phyloP scores from a whole-genome alignment of 140 eudicot species.

The Cichorium intybus region DNA sequence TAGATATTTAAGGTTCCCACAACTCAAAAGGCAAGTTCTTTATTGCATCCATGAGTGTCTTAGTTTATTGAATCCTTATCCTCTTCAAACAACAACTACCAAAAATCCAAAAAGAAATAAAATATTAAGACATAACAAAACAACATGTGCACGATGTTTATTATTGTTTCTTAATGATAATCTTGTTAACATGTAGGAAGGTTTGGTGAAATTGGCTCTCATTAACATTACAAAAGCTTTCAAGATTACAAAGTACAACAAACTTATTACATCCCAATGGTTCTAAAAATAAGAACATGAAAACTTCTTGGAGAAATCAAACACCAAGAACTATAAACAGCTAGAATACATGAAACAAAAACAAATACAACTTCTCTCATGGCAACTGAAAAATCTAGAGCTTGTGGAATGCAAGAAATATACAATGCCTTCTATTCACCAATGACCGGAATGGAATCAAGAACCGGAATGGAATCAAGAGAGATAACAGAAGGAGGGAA shows the following conservation, averaged over 20 bases:
- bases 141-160: constrained; percentile 11
- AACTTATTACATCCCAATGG: constrained; percentile 24
- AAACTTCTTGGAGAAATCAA: no score
- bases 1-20: constrained; percentile 18
- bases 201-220: constrained; percentile 4
- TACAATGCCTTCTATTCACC: constrained; percentile 6
- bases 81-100: constrained; percentile 13
- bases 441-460: neutral
- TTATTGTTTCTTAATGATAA: neutral
- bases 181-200: neutral
- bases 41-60: constrained; percentile 15
- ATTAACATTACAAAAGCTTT: constrained; percentile 1
- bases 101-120: neutral
- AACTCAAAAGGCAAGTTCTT: neutral
- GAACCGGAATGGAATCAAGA: constrained; percentile 1
- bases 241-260: constrained; percentile 24
- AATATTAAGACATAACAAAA: neutral
- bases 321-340: constrained; percentile 5
- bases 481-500: constrained; percentile 48
- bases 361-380: no score
- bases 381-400: no score
- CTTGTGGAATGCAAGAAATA: neutral
- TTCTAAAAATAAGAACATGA: neutral
- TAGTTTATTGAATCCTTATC: constrained; percentile 17
- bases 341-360: neutral